These are phyloP conservation scores for Fomes fomentarius DNA, from an alignment of 1,284 basidiomycete species.

Conservation along the genomic window DNA sequence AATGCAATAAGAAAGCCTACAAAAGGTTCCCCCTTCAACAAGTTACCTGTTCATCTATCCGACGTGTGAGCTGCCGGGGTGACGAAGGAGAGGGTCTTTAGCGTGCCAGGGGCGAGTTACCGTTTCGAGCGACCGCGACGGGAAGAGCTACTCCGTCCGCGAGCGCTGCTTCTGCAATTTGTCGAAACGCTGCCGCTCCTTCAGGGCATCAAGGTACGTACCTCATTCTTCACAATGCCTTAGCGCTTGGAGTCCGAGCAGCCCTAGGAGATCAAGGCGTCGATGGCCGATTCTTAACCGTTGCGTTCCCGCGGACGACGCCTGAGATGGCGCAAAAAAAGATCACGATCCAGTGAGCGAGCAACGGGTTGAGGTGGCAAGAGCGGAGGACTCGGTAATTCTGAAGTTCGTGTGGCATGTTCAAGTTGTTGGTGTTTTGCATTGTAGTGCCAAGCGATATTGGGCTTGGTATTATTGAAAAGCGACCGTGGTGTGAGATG, in stretches of 20 bases:
- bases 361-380: not conserved
- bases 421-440: too few species aligned
- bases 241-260: slow-evolving; percentile 11
- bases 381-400: not conserved
- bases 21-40: too few species aligned
- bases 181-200: slow-evolving; percentile 45
- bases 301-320: slow-evolving; percentile 44
- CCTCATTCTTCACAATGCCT: not conserved
- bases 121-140: too few species aligned
- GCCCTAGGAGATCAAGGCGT: slow-evolving; percentile 43
- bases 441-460: too few species aligned
- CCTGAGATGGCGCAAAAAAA: slow-evolving; percentile 29
- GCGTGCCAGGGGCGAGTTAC: too few species aligned
- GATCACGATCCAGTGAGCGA: slow-evolving; percentile 16
- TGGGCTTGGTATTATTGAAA: too few species aligned
- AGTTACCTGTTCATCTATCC: too few species aligned
- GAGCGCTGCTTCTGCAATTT: slow-evolving; percentile 49
- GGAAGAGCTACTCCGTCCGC: slow-evolving; percentile 43
- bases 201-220: slow-evolving; percentile 44
- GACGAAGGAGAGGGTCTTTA: too few species aligned
- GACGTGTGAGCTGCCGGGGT: too few species aligned
- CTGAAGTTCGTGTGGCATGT: too few species aligned
- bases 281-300: slow-evolving; percentile 42
- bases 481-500: too few species aligned
- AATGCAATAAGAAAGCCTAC: too few species aligned